Base-by-base conservation (phyloP, 768 basidiomycete species). In the Auriscalpium vulgare region DNA sequence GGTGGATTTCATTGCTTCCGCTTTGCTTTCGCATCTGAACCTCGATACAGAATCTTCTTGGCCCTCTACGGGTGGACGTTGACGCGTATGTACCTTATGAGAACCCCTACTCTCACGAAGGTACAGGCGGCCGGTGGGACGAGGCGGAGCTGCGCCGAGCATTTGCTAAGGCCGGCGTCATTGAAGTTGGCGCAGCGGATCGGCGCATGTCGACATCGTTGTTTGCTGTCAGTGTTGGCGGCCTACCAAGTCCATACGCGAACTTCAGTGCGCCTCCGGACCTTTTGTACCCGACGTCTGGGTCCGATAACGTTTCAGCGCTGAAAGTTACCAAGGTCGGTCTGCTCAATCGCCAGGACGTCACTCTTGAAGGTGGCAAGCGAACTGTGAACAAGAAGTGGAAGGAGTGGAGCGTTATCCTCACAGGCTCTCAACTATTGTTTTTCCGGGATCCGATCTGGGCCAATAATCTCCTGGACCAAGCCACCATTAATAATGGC, bases 361-460 rank as follows among this genome's bases (percentile, higher is more conserved):
- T 94, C 60, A 65, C 82, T 1, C 59, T 81, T 8, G 88, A 89
- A 60, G 83, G 87, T 4, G 89, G 91, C 11, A 90, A 80, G 70
- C 91, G 85, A 63, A 74, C 85, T 1, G 71, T 74, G 47, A 86
- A 79, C 64, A 79, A 91, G 50, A 98, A 94, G 72, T 98, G 97
- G 97, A 85, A 79, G 63, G 71, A 81, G 10, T 95, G 86, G 79
- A 85, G 83, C 59, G 88, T 93, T 9, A 76, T 95, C 50, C 75
- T 99, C 55, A 94, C 93, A 4, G 87, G 84, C 23, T 94, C 92
- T 5, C 95, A 97, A 64, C 75, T 99, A 4, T 78, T 97, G 47
- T 87, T 98, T 68, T 94, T 93, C 72, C 87, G 88, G 34, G 89
- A 92, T 68, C 67, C 79, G 3, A 65, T 78, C 13, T 84, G 79